A percentile compares a stretch with the other conserved stretches of the same genome.
These are phyloP conservation scores for Caloboletus firmus DNA, from an alignment of 1,284 basidiomycete species.

Conservation along the genomic window DNA sequence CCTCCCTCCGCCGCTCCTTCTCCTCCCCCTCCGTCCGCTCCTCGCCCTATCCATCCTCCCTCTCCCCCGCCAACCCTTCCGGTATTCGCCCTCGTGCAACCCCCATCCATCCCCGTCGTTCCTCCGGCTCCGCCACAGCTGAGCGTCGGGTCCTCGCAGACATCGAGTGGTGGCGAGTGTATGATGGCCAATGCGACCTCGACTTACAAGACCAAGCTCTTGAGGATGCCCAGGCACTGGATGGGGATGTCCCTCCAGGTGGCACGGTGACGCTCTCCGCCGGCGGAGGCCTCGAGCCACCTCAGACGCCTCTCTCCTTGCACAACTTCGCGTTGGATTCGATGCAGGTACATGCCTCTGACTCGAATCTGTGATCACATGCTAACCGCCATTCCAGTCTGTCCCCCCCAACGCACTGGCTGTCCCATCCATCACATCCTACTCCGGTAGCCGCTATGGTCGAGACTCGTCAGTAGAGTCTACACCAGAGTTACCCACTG, in stretches of 20 bases:
- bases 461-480: constrained; percentile 56
- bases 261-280: constrained; percentile 27
- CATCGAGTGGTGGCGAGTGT: constrained; percentile 81
- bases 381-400: constrained; percentile 24
- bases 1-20: constrained; percentile 72
- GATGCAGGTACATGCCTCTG: constrained; percentile 24
- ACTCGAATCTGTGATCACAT: constrained; percentile 12
- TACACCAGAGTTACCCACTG: constrained; percentile 47
- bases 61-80: constrained; percentile 34
- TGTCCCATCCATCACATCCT: constrained; percentile 51
- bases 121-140: constrained; percentile 62
- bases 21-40: constrained; percentile 65
- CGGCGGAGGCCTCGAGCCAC: constrained; percentile 23
- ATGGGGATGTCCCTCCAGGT: constrained; percentile 14
- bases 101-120: constrained; percentile 51
- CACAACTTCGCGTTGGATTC: constrained; percentile 22
- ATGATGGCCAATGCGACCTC: constrained; percentile 62
- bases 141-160: constrained; percentile 73
- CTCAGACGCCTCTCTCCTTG: constrained; percentile 16
- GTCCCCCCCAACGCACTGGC: constrained; percentile 44
- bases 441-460: constrained; percentile 44
- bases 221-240: constrained; percentile 24
- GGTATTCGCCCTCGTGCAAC: constrained; percentile 36
- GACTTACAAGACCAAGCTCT: constrained; percentile 39
- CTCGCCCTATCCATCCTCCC: constrained; percentile 55